These are phyloP conservation scores for Dactylellina sp. DNA, from an alignment of 2,329 filamentous ascomycete genomes.

Conservation along the genomic window DNA sequence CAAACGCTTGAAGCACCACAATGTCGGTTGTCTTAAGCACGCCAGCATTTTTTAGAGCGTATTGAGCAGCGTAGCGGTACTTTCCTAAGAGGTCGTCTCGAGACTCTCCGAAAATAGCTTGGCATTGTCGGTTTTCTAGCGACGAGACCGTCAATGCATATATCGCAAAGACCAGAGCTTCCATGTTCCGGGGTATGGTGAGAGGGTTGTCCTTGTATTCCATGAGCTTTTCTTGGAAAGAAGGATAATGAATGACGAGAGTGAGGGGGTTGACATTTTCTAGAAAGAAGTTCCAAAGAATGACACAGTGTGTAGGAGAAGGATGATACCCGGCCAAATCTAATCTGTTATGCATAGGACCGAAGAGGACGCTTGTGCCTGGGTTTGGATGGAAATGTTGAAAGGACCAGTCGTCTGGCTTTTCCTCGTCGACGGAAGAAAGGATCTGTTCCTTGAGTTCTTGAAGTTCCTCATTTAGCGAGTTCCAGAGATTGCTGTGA, in stretches of 20 bases:
- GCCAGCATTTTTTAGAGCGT: slow-evolving; percentile 74
- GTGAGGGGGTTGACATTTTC: slow-evolving; percentile 80
- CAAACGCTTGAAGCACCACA: slow-evolving; percentile 74
- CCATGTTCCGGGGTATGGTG: slow-evolving; percentile 70
- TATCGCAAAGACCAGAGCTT: slow-evolving; percentile 76
- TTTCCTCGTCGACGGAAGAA: slow-evolving; percentile 41
- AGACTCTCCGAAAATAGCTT: slow-evolving; percentile 68
- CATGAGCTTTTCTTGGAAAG: slow-evolving; percentile 63
- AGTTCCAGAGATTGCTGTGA: slow-evolving; percentile 51
- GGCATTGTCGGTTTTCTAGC: slow-evolving; percentile 70
- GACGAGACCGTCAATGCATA: slow-evolving; percentile 72
- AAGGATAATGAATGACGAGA: slow-evolving; percentile 78
- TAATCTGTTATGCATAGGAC: slow-evolving; percentile 59
- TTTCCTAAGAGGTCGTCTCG: slow-evolving; percentile 68
- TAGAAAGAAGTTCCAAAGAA: slow-evolving; percentile 79
- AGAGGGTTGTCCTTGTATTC: slow-evolving; percentile 64
- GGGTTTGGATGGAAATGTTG: slow-evolving; percentile 18
- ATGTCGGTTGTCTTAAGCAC: slow-evolving; percentile 76
- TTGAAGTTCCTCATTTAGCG: slow-evolving; percentile 50
- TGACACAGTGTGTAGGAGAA: slow-evolving; percentile 73
- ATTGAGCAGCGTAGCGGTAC: slow-evolving; percentile 72
- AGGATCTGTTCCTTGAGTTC: slow-evolving; percentile 49
- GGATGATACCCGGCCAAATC: slow-evolving; percentile 71
- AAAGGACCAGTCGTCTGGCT: slow-evolving; percentile 24
- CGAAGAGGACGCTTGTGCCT: slow-evolving; percentile 34